Evolutionary conservation across 345 rosid genomes (phyloP).

Genomic region (Psidium guajava): DNA sequence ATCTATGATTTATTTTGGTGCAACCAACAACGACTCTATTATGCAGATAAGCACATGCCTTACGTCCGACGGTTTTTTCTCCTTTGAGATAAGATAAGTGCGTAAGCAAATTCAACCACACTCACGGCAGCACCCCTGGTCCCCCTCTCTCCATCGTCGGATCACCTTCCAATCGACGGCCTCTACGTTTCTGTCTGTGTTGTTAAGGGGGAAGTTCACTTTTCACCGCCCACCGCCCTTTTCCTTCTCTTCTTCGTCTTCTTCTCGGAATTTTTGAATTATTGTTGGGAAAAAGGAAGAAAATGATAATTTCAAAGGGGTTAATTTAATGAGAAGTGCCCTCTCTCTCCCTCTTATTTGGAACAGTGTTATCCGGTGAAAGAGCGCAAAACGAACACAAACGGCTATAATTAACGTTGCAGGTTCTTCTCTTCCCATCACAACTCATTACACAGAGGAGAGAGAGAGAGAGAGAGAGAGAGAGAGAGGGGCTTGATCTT

Average conservation of each 20-base stretch:
- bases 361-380: conserved; percentile 11
- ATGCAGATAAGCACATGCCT: background rate
- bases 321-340: background rate
- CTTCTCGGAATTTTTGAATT: background rate
- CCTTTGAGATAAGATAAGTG: background rate
- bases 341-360: background rate
- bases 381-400: conserved; percentile 33
- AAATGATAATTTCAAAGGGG: background rate
- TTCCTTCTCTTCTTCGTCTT: background rate
- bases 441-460: background rate
- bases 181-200: background rate
- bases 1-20: background rate
- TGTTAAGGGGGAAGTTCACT: background rate
- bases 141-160: background rate
- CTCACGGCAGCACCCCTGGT: background rate
- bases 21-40: background rate
- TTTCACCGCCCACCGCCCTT: background rate
- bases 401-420: conserved; percentile 60
- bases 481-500: conserved; percentile 3
- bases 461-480: background rate
- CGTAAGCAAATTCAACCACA: background rate
- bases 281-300: background rate
- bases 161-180: background rate
- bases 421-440: conserved; percentile 1
- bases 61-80: background rate